Evolutionary conservation across 176 grass and related monocot genomes (phyloP).

Genomic region (Dendrocalamus sinicus): DNA sequence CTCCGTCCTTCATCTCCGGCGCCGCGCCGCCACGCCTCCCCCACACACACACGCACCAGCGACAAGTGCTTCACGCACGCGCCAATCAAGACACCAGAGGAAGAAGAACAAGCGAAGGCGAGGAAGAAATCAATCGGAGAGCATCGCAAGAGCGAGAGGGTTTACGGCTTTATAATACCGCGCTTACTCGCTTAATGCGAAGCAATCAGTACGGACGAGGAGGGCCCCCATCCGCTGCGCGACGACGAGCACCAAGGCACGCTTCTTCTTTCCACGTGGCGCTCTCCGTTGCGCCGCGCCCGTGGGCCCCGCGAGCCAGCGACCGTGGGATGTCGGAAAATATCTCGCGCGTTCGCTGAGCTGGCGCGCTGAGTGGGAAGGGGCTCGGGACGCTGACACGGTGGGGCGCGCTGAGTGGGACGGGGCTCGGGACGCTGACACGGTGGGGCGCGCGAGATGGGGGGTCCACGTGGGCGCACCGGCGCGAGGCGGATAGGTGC

Average conservation of each 20-base stretch:
- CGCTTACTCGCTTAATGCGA: neutral
- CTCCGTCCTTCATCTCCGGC: conserved; percentile 32
- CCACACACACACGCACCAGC: neutral
- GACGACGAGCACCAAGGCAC: neutral
- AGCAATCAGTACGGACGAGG: neutral
- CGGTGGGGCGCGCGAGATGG: neutral
- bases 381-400: neutral
- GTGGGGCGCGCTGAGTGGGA: neutral
- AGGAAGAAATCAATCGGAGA: conserved; percentile 5
- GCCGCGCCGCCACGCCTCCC: neutral
- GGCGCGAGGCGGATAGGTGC: too few species aligned
- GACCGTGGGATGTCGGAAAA: conserved; percentile 28
- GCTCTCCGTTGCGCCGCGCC: neutral
- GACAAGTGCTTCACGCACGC: neutral
- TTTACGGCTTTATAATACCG: conserved; percentile 11
- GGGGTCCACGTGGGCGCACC: neutral
- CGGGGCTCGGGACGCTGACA: neutral
- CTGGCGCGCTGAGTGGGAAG: neutral
- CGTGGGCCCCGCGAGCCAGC: neutral
- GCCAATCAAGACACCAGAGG: neutral
- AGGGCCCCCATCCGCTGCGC: conserved; percentile 23
- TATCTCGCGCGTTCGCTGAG: conserved; percentile 36
- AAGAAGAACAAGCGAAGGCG: neutral
- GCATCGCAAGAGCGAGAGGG: neutral
- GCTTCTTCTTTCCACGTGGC: conserved; percentile 11